Percentiles rank a stretch among this genome's conserved stretches.
Evolutionary conservation across 2,329 filamentous ascomycete species (phyloP).

Genomic region (Triangularia setosa): DNA sequence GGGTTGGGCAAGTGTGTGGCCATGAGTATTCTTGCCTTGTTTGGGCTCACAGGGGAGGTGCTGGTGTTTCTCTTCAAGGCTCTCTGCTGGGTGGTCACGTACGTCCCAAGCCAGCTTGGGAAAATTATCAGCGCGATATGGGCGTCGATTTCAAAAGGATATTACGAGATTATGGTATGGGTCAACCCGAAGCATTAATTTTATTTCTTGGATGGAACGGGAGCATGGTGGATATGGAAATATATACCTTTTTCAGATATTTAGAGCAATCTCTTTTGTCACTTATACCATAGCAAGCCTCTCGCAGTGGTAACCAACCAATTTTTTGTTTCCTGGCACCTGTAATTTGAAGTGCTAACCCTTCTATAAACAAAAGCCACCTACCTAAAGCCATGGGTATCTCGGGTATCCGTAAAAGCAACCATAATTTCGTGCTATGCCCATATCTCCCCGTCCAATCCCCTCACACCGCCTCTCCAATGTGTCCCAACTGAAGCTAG

Average conservation of each 20-base stretch:
- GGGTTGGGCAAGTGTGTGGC: conserved; percentile 26
- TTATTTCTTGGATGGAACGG: background rate
- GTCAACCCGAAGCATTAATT: conserved; percentile 34
- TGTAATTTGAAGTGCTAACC: background rate
- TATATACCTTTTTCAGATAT: background rate
- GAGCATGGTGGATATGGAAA: background rate
- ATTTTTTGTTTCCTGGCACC: background rate
- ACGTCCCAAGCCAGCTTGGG: conserved; percentile 33
- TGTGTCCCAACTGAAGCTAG: background rate
- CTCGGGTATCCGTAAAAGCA: background rate
- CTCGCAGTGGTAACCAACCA: background rate
- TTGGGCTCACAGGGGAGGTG: conserved; percentile 31
- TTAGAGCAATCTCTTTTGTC: background rate
- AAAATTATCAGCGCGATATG: conserved; percentile 32
- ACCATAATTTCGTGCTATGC: background rate
- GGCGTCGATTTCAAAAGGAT: conserved; percentile 30
- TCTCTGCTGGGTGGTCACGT: conserved; percentile 32
- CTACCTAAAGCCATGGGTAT: background rate
- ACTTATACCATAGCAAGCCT: background rate
- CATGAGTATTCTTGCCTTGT: conserved; percentile 29
- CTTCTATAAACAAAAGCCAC: background rate
- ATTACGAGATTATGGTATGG: conserved; percentile 36
- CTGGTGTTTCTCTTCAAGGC: conserved; percentile 28
- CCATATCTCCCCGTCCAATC: background rate
- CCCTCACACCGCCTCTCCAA: background rate